Evolutionary conservation across 2,329 filamentous ascomycete species (phyloP).

Genomic region (Clonostachys rosea): DNA sequence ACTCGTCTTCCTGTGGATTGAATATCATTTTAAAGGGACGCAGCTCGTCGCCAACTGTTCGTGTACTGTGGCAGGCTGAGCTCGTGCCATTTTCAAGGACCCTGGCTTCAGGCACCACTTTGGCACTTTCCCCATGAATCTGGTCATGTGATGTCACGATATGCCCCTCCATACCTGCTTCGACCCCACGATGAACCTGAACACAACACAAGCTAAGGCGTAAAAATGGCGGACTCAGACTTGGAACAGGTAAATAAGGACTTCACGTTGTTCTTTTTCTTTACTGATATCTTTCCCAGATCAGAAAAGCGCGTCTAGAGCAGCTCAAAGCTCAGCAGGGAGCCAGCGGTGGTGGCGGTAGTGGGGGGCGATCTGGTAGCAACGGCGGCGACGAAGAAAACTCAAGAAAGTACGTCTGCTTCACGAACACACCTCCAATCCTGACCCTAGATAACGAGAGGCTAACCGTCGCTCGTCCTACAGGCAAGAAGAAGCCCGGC

Average conservation of each 20-base stretch:
- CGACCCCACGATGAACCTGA: constrained; percentile 9
- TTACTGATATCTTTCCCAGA: constrained; percentile 45
- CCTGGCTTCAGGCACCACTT: too few relatives aligned
- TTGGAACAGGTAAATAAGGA: constrained; percentile 27
- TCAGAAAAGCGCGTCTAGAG: constrained; percentile 85
- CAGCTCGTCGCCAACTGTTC: too few relatives aligned
- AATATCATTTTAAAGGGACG: too few relatives aligned
- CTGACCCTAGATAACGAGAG: neutral
- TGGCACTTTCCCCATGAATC: too few relatives aligned
- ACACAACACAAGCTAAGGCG: neutral
- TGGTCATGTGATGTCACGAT: constrained; percentile 8
- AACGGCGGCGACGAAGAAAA: constrained; percentile 45
- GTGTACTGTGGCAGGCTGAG: too few relatives aligned
- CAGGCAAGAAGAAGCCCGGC: constrained; percentile 63
- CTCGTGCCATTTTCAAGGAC: too few relatives aligned
- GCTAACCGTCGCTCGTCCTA: neutral
- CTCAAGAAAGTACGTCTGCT: neutral
- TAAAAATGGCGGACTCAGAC: constrained; percentile 37
- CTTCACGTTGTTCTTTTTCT: neutral
- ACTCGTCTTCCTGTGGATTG: too few relatives aligned
- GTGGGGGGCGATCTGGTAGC: constrained; percentile 7
- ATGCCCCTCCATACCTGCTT: too few relatives aligned
- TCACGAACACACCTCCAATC: neutral
- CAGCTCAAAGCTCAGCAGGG: constrained; percentile 77
- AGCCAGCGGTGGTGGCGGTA: constrained; percentile 39